These are phyloP conservation scores for Pyrus communis DNA, from an alignment of 306 rosid species.

Conservation along the genomic window DNA sequence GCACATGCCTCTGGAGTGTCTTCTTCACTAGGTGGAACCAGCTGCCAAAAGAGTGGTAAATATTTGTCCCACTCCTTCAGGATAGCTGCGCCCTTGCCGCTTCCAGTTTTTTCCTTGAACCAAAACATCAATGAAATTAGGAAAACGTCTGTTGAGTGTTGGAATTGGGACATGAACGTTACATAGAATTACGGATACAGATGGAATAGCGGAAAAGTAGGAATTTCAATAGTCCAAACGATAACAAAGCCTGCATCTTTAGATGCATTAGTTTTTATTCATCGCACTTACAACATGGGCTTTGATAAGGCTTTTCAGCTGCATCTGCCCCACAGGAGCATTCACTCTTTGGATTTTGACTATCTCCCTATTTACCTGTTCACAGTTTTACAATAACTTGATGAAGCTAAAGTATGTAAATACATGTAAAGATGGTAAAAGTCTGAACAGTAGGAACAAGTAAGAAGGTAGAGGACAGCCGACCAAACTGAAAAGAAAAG, in stretches of 20 bases:
- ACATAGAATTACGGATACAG: not conserved
- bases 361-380: conserved; percentile 87
- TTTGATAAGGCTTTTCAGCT: conserved; percentile 85
- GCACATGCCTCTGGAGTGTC: conserved; percentile 91
- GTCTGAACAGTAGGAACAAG: not conserved
- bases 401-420: not conserved
- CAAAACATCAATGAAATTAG: conserved; percentile 1
- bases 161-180: not conserved
- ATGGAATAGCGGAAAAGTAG: too few species aligned
- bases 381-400: conserved; percentile 14
- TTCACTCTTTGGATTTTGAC: conserved; percentile 86
- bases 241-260: too few species aligned
- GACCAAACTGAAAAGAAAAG: not conserved
- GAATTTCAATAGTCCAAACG: too few species aligned
- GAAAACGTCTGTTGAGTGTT: not conserved
- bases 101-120: conserved; percentile 87
- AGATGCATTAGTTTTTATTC: conserved; percentile 18
- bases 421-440: not conserved
- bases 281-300: conserved; percentile 88
- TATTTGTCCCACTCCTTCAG: conserved; percentile 81
- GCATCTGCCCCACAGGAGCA: conserved; percentile 90
- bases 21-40: conserved; percentile 99
- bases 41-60: conserved; percentile 85
- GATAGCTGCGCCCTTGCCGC: conserved; percentile 69
- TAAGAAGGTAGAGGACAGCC: not conserved